Evolutionary conservation across 2,329 filamentous ascomycete genomes (phyloP).

Genomic region (Exophiala calicioides): DNA sequence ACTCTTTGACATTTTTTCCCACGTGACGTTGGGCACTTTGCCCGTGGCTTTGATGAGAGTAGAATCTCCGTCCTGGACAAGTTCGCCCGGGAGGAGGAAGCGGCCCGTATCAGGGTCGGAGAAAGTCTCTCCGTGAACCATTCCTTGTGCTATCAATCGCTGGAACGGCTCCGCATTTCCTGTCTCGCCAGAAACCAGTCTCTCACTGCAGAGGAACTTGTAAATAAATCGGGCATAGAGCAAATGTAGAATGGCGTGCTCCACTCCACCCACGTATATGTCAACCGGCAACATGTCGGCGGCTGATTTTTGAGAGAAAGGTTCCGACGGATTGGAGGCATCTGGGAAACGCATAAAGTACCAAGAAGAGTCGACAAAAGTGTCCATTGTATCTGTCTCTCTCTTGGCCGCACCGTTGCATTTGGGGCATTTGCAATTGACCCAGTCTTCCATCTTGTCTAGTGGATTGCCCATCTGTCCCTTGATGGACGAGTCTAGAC

Average conservation of each 20-base stretch:
- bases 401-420: conserved; percentile 71
- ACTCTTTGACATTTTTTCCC: conserved; percentile 94
- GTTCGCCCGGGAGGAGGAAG: conserved; percentile 74
- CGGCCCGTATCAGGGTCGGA: conserved; percentile 71
- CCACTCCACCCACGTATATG: conserved; percentile 84
- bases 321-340: conserved; percentile 61
- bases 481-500: conserved; percentile 64
- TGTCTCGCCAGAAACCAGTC: conserved; percentile 40
- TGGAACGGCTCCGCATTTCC: conserved; percentile 71
- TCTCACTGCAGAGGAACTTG: conserved; percentile 70
- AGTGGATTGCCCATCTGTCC: conserved; percentile 76
- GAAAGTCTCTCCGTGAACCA: conserved; percentile 88
- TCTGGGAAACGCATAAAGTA: conserved; percentile 83
- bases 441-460: conserved; percentile 70
- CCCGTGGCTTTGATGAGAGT: conserved; percentile 66
- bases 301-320: conserved; percentile 63
- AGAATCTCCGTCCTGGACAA: conserved; percentile 55
- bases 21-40: conserved; percentile 62
- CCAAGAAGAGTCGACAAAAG: conserved; percentile 94
- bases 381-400: conserved; percentile 95
- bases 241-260: conserved; percentile 87
- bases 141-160: conserved; percentile 81
- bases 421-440: conserved; percentile 70
- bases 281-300: conserved; percentile 70
- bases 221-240: conserved; percentile 89